Evolutionary conservation across 1,284 basidiomycete species (phyloP).

Genomic region (Fistulinella cinereoalba): DNA sequence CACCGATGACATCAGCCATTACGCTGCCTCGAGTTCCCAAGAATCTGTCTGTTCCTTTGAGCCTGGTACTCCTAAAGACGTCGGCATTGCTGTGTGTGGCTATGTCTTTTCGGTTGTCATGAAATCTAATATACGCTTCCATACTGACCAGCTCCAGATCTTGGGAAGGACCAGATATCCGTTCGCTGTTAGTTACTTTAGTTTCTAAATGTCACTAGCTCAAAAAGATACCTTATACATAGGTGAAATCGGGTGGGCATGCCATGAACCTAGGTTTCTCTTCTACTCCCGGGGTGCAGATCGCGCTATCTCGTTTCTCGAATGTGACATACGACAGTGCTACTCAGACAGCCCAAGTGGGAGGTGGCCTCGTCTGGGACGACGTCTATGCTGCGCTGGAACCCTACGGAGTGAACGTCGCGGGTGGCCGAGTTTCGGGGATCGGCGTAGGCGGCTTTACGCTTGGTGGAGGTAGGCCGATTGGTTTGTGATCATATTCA

Average conservation of each 20-base stretch:
- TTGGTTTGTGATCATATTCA: slow-evolving; percentile 5
- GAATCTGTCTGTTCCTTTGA: too few species aligned
- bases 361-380: slow-evolving; percentile 39
- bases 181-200: too few species aligned
- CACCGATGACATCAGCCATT: too few species aligned
- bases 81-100: too few species aligned
- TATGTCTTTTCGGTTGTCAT: too few species aligned
- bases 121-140: too few species aligned
- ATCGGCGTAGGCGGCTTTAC: slow-evolving; percentile 46
- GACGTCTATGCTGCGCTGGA: slow-evolving; percentile 43
- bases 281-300: slow-evolving; percentile 35
- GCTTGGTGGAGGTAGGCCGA: slow-evolving; percentile 23
- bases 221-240: not conserved
- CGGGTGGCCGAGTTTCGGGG: slow-evolving; percentile 45
- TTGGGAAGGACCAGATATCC: too few species aligned
- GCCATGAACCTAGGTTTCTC: slow-evolving; percentile 26
- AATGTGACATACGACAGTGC: slow-evolving; percentile 18
- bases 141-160: too few species aligned
- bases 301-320: slow-evolving; percentile 24
- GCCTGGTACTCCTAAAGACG: too few species aligned
- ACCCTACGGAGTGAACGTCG: slow-evolving; percentile 43
- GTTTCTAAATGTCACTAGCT: too few species aligned
- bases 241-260: slow-evolving; percentile 58
- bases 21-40: too few species aligned
- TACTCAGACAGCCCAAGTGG: slow-evolving; percentile 43